phyloP scores from a whole-genome alignment of 495 filamentous ascomycete species.

The Viridothelium virens region DNA sequence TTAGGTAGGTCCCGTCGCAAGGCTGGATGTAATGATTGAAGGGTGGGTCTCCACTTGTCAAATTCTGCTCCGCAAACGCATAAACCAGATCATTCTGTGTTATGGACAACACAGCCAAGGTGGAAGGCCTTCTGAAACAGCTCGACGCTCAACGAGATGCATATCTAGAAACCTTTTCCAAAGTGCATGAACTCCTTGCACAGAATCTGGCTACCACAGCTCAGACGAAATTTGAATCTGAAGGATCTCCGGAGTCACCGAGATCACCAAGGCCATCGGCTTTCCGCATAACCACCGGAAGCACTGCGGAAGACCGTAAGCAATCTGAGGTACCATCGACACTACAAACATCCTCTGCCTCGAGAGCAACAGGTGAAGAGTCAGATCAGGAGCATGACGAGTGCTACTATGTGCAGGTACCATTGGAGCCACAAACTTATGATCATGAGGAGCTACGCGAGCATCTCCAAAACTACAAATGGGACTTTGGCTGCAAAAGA shows the following conservation, averaged over 20 bases:
- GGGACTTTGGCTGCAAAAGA: conserved; percentile 28
- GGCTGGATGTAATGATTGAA: not conserved
- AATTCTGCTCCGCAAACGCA: not conserved
- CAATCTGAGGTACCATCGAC: conserved; percentile 3
- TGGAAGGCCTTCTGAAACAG: conserved; percentile 14
- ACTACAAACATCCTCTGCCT: conserved; percentile 18
- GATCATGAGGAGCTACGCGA: conserved; percentile 27
- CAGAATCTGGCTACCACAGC: conserved; percentile 14
- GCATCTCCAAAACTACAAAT: conserved; percentile 31
- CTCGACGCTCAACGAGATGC: conserved; percentile 21
- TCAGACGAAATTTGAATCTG: not conserved
- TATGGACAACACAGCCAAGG: not conserved
- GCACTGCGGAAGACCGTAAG: not conserved
- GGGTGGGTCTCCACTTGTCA: not conserved
- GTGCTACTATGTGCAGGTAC: conserved; percentile 22
- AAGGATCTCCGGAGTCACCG: not conserved
- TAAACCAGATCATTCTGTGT: not conserved
- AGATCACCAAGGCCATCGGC: not conserved
- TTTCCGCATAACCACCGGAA: not conserved
- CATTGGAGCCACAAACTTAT: conserved; percentile 23
- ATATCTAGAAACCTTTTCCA: conserved; percentile 18
- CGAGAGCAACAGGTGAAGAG: conserved; percentile 16
- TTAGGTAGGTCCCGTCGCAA: not conserved
- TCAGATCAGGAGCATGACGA: conserved; percentile 29
- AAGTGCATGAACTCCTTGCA: conserved; percentile 19